phyloP scores from a whole-genome alignment of 1,139 yeast species.

The Tardiomyces blankii region DNA sequence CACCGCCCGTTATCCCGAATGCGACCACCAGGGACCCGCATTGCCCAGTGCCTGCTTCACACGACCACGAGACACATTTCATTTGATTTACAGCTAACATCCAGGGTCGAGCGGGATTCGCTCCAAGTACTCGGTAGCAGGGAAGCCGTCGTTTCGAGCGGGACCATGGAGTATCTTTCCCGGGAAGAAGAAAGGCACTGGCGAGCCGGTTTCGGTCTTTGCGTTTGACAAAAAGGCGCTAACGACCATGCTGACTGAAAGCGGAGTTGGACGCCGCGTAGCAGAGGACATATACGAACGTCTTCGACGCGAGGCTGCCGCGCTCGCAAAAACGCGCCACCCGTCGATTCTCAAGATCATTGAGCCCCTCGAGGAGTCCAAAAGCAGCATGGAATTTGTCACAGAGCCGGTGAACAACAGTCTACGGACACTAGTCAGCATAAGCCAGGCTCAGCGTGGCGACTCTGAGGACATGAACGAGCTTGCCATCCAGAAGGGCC shows the following conservation, averaged over 20 bases:
- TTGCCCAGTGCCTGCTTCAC: too few species aligned
- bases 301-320: slow-evolving; percentile 48
- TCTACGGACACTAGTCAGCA: slow-evolving; percentile 34
- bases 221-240: slow-evolving; percentile 76
- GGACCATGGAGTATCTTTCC: slow-evolving; percentile 86
- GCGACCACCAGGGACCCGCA: too few species aligned
- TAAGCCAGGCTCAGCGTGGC: slow-evolving; percentile 10
- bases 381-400: slow-evolving; percentile 69
- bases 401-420: slow-evolving; percentile 49
- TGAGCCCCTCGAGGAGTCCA: slow-evolving; percentile 84
- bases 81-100: not conserved
- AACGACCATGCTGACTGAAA: slow-evolving; percentile 43
- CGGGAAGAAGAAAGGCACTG: slow-evolving; percentile 52
- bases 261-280: slow-evolving; percentile 18
- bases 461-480: slow-evolving; percentile 36
- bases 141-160: slow-evolving; percentile 59
- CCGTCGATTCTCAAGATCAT: slow-evolving; percentile 75
- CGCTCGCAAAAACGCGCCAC: slow-evolving; percentile 72
- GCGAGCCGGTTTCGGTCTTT: slow-evolving; percentile 61
- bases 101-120: slow-evolving; percentile 41
- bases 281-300: slow-evolving; percentile 29
- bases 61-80: too few species aligned
- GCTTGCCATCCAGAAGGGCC: slow-evolving; percentile 72
- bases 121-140: slow-evolving; percentile 61
- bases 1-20: too few species aligned